Conservation (phyloP, 2,329 filamentous ascomycete species). For the Penicillium sclerotigenum region DNA sequence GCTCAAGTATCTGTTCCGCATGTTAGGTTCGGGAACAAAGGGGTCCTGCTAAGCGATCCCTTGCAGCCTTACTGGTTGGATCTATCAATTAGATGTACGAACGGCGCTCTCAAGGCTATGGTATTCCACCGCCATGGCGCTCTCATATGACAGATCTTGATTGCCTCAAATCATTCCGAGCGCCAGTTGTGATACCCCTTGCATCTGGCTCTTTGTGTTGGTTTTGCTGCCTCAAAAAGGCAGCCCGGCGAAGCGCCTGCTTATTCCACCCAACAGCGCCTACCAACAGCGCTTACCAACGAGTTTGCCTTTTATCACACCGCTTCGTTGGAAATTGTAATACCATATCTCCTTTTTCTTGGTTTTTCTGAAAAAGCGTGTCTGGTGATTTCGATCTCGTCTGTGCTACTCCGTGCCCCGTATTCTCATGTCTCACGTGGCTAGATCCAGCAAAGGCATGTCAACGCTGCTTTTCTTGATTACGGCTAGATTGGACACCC, state of each 20-base stretch:
- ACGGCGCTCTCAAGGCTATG: not conserved
- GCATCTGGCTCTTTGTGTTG: not conserved
- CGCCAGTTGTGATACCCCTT: not conserved
- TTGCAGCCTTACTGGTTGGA: not conserved
- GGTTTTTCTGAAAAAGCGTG: not conserved
- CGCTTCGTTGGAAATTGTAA: not conserved
- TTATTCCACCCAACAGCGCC: not conserved
- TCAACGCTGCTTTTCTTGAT: slow-evolving; percentile 31
- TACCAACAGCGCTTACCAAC: not conserved
- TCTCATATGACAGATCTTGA: not conserved
- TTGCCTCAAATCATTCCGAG: no score
- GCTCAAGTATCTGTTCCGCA: not conserved
- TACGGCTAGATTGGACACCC: no score
- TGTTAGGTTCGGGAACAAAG: not conserved
- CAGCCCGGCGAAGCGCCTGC: not conserved
- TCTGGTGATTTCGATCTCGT: not conserved
- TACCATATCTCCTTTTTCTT: not conserved
- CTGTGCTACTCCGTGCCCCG: not conserved
- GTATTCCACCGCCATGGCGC: not conserved
- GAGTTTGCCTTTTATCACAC: not conserved
- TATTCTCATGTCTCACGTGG: not conserved
- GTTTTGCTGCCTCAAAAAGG: not conserved
- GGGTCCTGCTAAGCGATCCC: not conserved
- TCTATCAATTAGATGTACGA: not conserved
- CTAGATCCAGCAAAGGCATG: not conserved